Percentiles rank a stretch among this genome's conserved stretches.
Evolutionary conservation across 2,329 filamentous ascomycete species (phyloP).

Genomic region (Didymosphaeria variabile): DNA sequence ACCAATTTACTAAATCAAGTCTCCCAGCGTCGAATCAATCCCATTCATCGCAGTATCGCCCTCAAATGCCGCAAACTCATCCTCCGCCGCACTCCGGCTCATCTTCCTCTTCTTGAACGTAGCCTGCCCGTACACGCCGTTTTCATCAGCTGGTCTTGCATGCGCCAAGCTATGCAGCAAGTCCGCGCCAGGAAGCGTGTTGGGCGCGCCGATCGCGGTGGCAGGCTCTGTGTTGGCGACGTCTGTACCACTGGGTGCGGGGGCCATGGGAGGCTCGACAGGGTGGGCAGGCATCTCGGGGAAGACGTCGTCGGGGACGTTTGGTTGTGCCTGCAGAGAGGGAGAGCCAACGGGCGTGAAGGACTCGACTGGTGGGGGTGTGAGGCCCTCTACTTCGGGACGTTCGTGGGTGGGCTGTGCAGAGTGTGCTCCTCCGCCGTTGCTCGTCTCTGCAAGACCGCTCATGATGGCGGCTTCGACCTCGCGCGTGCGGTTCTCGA

Average conservation of each 20-base stretch:
- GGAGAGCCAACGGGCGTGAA: slow-evolving; percentile 63
- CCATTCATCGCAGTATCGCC: slow-evolving; percentile 63
- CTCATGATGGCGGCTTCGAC: slow-evolving; percentile 93
- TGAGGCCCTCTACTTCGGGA: slow-evolving; percentile 72
- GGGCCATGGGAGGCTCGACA: slow-evolving; percentile 34
- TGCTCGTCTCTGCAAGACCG: slow-evolving; percentile 69
- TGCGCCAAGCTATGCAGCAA: slow-evolving; percentile 44
- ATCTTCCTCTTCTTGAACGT: slow-evolving; percentile 51
- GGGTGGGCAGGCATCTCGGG: slow-evolving; percentile 36
- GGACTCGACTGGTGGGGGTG: slow-evolving; percentile 74
- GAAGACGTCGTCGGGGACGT: slow-evolving; percentile 42
- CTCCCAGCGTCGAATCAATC: slow-evolving; percentile 69
- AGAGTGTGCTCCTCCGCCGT: slow-evolving; percentile 48
- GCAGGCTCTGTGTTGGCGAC: slow-evolving; percentile 29
- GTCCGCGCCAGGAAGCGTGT: slow-evolving; percentile 36
- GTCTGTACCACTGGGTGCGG: slow-evolving; percentile 29
- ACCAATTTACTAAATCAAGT: slow-evolving; percentile 52
- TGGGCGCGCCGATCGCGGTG: slow-evolving; percentile 34
- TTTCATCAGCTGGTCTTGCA: slow-evolving; percentile 28
- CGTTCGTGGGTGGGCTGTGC: slow-evolving; percentile 12
- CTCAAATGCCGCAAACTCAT: slow-evolving; percentile 51
- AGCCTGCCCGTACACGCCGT: slow-evolving; percentile 34
- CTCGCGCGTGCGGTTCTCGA: slow-evolving; percentile 83
- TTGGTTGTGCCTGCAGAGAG: slow-evolving; percentile 36
- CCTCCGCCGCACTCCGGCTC: slow-evolving; percentile 42